Percentiles rank a stretch among this genome's conserved stretches.
Evolutionary conservation across 306 rosid genomes (phyloP).

Genomic region (Myrica gale): DNA sequence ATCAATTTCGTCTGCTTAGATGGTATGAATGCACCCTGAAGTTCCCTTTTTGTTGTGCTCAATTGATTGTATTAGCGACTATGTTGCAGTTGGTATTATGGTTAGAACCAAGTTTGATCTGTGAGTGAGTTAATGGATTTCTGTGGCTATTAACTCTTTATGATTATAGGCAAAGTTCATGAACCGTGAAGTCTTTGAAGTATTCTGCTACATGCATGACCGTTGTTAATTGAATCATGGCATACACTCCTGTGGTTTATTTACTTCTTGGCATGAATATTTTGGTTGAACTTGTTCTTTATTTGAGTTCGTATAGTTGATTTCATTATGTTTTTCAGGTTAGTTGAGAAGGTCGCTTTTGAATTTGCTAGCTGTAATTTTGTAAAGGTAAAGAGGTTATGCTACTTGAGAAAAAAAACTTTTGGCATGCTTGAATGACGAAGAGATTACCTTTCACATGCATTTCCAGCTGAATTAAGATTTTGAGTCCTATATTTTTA

Average conservation of each 20-base stretch:
- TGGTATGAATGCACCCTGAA: slow-evolving; percentile 28
- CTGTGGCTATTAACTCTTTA: background rate
- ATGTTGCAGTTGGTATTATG: background rate
- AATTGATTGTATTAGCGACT: background rate
- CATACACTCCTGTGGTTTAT: background rate
- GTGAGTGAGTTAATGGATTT: background rate
- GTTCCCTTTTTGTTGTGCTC: background rate
- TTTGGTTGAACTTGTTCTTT: no score
- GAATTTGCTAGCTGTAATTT: background rate
- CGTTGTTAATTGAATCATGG: background rate
- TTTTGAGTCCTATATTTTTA: no score
- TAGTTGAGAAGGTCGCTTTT: background rate
- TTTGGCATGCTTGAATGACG: background rate
- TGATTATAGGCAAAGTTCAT: background rate
- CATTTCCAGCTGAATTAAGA: no score
- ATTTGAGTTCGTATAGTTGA: no score
- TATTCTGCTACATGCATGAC: background rate
- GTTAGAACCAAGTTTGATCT: background rate
- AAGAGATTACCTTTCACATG: background rate
- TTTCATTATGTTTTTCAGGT: background rate
- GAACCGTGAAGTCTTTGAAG: background rate
- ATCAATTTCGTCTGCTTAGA: slow-evolving; percentile 11
- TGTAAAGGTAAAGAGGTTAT: background rate
- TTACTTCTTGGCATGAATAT: background rate
- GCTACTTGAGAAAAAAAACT: background rate